phyloP scores from a whole-genome alignment of 106 monocot genomes.

The Dactylorhiza incarnata region DNA sequence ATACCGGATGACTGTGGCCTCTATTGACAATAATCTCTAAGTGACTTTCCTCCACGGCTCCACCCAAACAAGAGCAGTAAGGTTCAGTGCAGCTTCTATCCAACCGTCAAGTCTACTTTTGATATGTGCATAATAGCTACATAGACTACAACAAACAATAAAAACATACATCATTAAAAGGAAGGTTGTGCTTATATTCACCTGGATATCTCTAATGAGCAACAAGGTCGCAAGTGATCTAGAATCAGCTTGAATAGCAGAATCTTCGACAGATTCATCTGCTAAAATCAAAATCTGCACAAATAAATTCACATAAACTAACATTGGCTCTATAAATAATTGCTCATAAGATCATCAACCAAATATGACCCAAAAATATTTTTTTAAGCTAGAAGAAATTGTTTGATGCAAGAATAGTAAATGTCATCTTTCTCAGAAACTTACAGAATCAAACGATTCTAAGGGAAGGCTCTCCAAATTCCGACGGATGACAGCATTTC shows the following conservation, averaged over 20 bases:
- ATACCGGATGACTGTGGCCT: too few relatives aligned
- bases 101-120: background rate
- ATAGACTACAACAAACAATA: slow-evolving; percentile 29
- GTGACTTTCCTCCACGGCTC: too few relatives aligned
- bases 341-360: too few relatives aligned
- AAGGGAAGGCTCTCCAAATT: slow-evolving; percentile 58
- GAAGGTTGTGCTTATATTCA: slow-evolving; percentile 3
- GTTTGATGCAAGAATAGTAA: background rate
- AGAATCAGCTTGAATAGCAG: slow-evolving; percentile 76
- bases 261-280: slow-evolving; percentile 72
- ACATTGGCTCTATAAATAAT: too few relatives aligned
- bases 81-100: too few relatives aligned
- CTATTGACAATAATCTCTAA: too few relatives aligned
- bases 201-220: slow-evolving; percentile 74
- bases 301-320: background rate
- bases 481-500: slow-evolving; percentile 64
- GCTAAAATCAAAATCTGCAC: slow-evolving; percentile 68
- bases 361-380: too few relatives aligned
- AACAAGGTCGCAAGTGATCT: slow-evolving; percentile 66
- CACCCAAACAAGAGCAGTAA: too few relatives aligned
- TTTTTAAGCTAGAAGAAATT: background rate
- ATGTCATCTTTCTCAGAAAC: slow-evolving; percentile 3
- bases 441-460: slow-evolving; percentile 66
- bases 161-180: background rate
- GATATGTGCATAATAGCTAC: background rate